Evolutionary conservation across 2,329 filamentous ascomycete genomes (phyloP).

Genomic region (Malbranchea cinnamomea): DNA sequence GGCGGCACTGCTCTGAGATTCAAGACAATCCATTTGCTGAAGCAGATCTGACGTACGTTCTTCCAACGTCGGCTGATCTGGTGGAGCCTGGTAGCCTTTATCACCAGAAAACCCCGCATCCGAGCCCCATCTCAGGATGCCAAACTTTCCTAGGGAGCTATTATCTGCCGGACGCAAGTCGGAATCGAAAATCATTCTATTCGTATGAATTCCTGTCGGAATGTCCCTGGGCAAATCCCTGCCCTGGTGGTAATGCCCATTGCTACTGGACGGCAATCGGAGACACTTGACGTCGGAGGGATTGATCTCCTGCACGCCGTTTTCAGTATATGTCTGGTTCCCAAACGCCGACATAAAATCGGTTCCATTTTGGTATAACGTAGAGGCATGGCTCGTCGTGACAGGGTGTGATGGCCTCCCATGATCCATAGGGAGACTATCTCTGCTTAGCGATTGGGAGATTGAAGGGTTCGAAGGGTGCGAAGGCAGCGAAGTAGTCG

Average conservation of each 20-base stretch:
- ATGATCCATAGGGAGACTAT: constrained; percentile 10
- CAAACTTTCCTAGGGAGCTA: constrained; percentile 25
- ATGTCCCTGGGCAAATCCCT: too few species aligned
- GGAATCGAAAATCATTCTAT: constrained; percentile 26
- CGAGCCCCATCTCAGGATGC: constrained; percentile 49
- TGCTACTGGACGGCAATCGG: too few species aligned
- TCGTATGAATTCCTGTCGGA: too few species aligned
- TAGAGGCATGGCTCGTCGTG: constrained; percentile 26
- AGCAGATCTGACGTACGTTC: constrained; percentile 41
- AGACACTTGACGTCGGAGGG: too few species aligned
- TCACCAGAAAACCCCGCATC: constrained; percentile 50
- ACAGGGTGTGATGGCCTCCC: too few species aligned
- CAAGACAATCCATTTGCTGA: constrained; percentile 42
- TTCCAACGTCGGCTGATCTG: constrained; percentile 43
- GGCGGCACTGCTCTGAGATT: constrained; percentile 40
- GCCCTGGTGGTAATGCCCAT: too few species aligned
- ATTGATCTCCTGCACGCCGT: constrained; percentile 6
- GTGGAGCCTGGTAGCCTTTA: constrained; percentile 44
- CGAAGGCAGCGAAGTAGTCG: constrained; percentile 47
- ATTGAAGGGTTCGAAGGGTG: constrained; percentile 30
- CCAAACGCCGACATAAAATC: constrained; percentile 18
- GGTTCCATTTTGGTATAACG: constrained; percentile 26
- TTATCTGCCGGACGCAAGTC: constrained; percentile 18
- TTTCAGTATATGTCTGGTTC: constrained; percentile 14
- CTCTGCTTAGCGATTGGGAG: constrained; percentile 2